These are phyloP conservation scores for Wickerhamiella domercqiae DNA, from an alignment of 805 yeast species.

Conservation along the genomic window DNA sequence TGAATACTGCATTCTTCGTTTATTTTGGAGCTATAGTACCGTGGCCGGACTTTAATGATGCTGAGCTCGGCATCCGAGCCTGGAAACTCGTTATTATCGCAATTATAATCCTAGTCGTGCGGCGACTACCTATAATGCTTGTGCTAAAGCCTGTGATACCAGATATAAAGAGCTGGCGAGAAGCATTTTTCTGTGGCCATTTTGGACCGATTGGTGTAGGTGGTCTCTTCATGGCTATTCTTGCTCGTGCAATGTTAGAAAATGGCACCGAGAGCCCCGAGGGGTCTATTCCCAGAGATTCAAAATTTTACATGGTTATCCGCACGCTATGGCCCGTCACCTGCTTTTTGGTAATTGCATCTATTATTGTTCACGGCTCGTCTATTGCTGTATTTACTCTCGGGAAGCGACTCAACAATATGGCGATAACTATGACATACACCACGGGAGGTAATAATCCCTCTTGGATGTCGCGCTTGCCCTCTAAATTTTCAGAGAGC, in stretches of 20 bases:
- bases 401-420: constrained; percentile 78
- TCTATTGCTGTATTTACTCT: constrained; percentile 64
- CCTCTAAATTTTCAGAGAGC: constrained; percentile 40
- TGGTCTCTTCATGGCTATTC: constrained; percentile 68
- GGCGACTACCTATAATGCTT: constrained; percentile 73
- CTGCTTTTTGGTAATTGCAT: constrained; percentile 62
- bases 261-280: constrained; percentile 44
- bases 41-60: constrained; percentile 62
- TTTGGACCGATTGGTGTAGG: constrained; percentile 97
- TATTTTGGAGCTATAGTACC: constrained; percentile 86
- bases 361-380: constrained; percentile 82
- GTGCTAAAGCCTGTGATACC: constrained; percentile 66
- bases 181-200: constrained; percentile 86
- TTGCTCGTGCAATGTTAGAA: constrained; percentile 62
- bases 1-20: constrained; percentile 75
- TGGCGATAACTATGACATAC: constrained; percentile 84
- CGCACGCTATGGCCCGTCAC: constrained; percentile 69
- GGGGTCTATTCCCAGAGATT: constrained; percentile 25
- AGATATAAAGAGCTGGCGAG: constrained; percentile 82
- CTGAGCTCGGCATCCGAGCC: constrained; percentile 43
- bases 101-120: constrained; percentile 52
- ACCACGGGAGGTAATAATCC: constrained; percentile 43
- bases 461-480: constrained; percentile 75
- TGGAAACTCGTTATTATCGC: constrained; percentile 74
- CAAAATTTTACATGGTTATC: constrained; percentile 43